Conservation (phyloP, 192 early-diverging fungal species). For the Coemansia sp. region DNA sequence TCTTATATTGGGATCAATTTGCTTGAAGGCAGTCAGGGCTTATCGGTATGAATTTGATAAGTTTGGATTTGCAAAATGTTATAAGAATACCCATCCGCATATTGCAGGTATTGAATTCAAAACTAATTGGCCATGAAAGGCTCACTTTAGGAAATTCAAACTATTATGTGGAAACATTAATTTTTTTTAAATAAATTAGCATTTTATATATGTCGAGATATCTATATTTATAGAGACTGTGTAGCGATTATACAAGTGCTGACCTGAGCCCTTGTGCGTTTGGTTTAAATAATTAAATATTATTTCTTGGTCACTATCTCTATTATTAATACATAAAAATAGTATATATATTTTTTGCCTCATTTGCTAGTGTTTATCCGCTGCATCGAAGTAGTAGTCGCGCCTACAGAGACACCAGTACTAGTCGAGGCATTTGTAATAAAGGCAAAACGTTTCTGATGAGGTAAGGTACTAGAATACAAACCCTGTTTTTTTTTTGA, state of each 20-base stretch:
- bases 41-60: not conserved
- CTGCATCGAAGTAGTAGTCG: slow-evolving; percentile 40
- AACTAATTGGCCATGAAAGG: too few species aligned
- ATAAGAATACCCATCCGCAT: too few species aligned
- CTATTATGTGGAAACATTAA: not conserved
- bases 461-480: slow-evolving; percentile 10
- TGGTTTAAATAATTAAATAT: too few species aligned
- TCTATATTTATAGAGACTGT: not conserved
- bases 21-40: not conserved
- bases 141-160: too few species aligned
- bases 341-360: too few species aligned
- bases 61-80: not conserved
- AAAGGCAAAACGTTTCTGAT: not conserved
- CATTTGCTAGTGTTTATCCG: not conserved
- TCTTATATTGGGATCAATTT: not conserved
- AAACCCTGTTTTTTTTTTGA: not conserved
- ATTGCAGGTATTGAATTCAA: too few species aligned
- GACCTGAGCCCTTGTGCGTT: too few species aligned
- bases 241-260: too few species aligned
- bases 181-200: not conserved
- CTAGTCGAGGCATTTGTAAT: slow-evolving; percentile 1
- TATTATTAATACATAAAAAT: not conserved
- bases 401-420: slow-evolving; percentile 18
- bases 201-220: not conserved
- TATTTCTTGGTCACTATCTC: too few species aligned